These are phyloP conservation scores for Striga asiatica DNA, from an alignment of 257 asterid species.

Conservation along the genomic window DNA sequence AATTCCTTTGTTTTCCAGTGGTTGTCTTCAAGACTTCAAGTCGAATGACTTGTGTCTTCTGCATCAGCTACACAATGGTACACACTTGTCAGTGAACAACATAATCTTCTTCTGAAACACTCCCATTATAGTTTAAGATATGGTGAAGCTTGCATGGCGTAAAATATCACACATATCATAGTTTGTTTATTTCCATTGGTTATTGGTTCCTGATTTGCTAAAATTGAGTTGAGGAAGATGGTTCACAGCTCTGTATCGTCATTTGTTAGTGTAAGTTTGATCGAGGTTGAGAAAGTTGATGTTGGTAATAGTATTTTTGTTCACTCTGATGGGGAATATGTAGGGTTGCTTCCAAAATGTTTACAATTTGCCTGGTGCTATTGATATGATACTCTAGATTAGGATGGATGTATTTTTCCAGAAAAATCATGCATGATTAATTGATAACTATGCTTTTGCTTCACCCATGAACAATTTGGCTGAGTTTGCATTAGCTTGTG, in stretches of 20 bases:
- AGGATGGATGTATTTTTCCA: neutral
- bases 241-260: neutral
- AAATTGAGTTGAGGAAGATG: conserved; percentile 2
- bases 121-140: no score
- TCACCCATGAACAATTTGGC: no score
- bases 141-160: no score
- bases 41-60: conserved; percentile 76
- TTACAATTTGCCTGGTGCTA: conserved; percentile 46
- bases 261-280: conserved; percentile 36
- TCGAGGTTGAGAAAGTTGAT: conserved; percentile 59
- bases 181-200: neutral
- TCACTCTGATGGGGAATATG: conserved; percentile 84
- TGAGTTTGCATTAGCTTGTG: no score
- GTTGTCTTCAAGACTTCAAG: conserved; percentile 77
- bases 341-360: conserved; percentile 78
- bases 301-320: conserved; percentile 43
- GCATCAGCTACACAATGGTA: conserved; percentile 73
- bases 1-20: conserved; percentile 34
- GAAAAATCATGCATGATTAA: neutral
- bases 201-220: neutral
- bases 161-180: no score
- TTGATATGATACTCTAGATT: conserved; percentile 51
- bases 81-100: conserved; percentile 72
- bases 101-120: conserved; percentile 78
- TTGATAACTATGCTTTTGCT: neutral